Conservation (phyloP, 495 filamentous ascomycete species). For the Sporormia fimetaria region DNA sequence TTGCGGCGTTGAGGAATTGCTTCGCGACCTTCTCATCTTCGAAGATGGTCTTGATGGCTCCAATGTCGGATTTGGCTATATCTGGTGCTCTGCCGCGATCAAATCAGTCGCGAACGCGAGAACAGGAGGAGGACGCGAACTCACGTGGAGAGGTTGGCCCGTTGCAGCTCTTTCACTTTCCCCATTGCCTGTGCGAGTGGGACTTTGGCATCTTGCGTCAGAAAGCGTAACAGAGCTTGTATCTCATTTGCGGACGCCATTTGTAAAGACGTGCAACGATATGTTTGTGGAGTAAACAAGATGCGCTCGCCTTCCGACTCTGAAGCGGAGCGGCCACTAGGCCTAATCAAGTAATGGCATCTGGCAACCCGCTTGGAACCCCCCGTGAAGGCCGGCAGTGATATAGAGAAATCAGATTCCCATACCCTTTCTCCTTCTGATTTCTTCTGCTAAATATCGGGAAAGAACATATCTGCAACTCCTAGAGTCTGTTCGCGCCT, state of each 20-base stretch:
- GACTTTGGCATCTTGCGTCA: slow-evolving; percentile 61
- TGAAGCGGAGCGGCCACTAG: no score
- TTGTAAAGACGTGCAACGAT: not conserved
- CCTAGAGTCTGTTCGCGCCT: no score
- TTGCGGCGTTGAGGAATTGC: slow-evolving; percentile 46
- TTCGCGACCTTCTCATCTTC: slow-evolving; percentile 61
- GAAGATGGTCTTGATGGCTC: slow-evolving; percentile 48
- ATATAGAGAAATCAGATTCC: no score
- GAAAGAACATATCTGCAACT: no score
- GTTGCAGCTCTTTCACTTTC: slow-evolving; percentile 56
- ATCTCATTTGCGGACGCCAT: slow-evolving; percentile 41
- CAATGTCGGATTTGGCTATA: slow-evolving; percentile 49
- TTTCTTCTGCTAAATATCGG: no score
- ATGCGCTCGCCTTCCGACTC: not conserved
- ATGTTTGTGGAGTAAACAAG: not conserved
- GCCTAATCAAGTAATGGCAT: no score
- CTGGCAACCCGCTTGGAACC: no score
- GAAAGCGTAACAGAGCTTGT: slow-evolving; percentile 62
- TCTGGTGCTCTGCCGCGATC: slow-evolving; percentile 34
- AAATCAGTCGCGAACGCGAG: slow-evolving; percentile 9
- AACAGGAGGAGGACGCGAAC: slow-evolving; percentile 3
- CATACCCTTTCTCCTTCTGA: no score
- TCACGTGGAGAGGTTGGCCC: slow-evolving; percentile 40
- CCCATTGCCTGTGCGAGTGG: slow-evolving; percentile 58
- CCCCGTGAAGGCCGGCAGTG: no score